Conservation (phyloP, 2,329 filamentous ascomycete species). For the Elsinoe fawcettii region DNA sequence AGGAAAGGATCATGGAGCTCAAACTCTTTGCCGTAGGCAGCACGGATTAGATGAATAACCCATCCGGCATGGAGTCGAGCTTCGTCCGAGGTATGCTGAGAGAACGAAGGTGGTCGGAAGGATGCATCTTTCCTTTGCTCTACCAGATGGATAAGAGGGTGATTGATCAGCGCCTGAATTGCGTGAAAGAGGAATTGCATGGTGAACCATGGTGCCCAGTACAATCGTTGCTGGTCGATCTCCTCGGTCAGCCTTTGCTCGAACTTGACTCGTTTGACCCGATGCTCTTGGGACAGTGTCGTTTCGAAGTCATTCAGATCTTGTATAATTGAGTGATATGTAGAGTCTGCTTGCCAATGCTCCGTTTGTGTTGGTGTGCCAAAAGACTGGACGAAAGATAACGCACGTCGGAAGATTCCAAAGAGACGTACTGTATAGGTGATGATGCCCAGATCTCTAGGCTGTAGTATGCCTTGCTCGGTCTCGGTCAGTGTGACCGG, state of each 20-base stretch:
- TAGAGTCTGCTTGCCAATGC: constrained; percentile 8
- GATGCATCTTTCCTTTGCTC: background rate
- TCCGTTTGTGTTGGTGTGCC: background rate
- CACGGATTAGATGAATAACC: constrained; percentile 4
- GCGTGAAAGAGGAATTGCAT: constrained; percentile 14
- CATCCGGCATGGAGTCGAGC: constrained; percentile 13
- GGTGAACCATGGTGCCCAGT: constrained; percentile 15
- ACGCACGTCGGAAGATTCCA: constrained; percentile 4
- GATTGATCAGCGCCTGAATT: constrained; percentile 11
- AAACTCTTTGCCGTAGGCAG: constrained; percentile 1
- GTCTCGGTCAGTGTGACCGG: background rate
- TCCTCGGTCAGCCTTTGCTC: constrained; percentile 2
- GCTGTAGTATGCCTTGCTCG: background rate
- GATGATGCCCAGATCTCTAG: constrained; percentile 1
- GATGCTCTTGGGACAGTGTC: constrained; percentile 6
- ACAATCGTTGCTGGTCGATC: constrained; percentile 1
- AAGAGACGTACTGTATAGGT: constrained; percentile 8
- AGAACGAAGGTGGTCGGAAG: constrained; percentile 11
- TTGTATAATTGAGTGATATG: constrained; percentile 9
- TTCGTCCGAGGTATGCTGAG: constrained; percentile 12
- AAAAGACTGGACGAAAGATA: constrained; percentile 2
- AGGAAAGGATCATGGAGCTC: constrained; percentile 11
- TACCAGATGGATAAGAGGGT: constrained; percentile 2
- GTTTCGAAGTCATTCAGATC: constrained; percentile 12
- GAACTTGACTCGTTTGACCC: background rate